Evolutionary conservation across 768 basidiomycete genomes (phyloP).

Genomic region (Pisolithus tinctorius): DNA sequence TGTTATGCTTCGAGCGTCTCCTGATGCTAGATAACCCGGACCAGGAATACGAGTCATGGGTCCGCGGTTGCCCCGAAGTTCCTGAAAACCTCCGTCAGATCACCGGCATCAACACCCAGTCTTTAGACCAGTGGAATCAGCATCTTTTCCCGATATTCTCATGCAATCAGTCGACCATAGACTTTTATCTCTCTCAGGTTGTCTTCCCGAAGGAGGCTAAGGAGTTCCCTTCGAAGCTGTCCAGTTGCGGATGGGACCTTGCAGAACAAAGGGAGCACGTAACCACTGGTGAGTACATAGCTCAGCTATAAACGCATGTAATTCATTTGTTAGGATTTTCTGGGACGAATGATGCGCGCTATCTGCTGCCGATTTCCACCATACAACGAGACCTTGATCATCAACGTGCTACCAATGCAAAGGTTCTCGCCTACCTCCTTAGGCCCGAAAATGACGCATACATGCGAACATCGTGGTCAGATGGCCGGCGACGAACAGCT

Average conservation of each 20-base stretch:
- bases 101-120: constrained; percentile 23
- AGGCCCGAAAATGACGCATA: constrained; percentile 33
- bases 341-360: constrained; percentile 40
- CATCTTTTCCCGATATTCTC: constrained; percentile 25
- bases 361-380: constrained; percentile 10
- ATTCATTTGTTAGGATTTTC: constrained; percentile 26
- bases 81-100: constrained; percentile 14
- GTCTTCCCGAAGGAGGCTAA: constrained; percentile 35
- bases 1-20: constrained; percentile 22
- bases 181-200: constrained; percentile 31
- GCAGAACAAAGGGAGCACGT: constrained; percentile 18
- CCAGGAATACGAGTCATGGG: constrained; percentile 27
- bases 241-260: constrained; percentile 33
- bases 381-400: constrained; percentile 23
- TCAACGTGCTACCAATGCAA: constrained; percentile 39
- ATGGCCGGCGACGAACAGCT: constrained; percentile 21
- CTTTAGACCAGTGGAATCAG: constrained; percentile 16
- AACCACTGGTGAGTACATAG: constrained; percentile 10
- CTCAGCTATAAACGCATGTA: fast-evolving
- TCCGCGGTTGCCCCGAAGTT: constrained; percentile 11
- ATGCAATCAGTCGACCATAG: constrained; percentile 23
- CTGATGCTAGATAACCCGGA: constrained; percentile 25
- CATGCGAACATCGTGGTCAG: constrained; percentile 5
- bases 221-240: constrained; percentile 28
- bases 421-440: constrained; percentile 18